Conservation (phyloP, 225 moss, liverwort and hornwort species). For the Anthoceros angustus region DNA sequence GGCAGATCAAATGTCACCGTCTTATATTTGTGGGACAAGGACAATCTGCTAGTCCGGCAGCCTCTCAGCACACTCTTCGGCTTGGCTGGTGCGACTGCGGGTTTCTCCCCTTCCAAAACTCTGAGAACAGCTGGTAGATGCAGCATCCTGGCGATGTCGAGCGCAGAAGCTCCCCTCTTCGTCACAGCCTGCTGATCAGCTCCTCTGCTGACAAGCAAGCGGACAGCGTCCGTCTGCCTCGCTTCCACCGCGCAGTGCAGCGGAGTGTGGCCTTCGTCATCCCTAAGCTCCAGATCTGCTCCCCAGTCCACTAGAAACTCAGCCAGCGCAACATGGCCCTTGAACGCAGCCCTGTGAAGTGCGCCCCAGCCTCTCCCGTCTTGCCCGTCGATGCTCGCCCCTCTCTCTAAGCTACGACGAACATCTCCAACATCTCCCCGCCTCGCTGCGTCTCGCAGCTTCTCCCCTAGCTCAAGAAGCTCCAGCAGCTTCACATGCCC, state of each 20-base stretch:
- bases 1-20: background rate
- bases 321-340: slow-evolving; percentile 46
- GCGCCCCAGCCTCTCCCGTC: slow-evolving; percentile 79
- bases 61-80: background rate
- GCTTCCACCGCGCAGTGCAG: slow-evolving; percentile 69
- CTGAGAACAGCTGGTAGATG: background rate
- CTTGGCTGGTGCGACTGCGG: background rate
- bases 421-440: slow-evolving; percentile 45
- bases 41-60: background rate
- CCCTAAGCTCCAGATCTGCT: slow-evolving; percentile 31
- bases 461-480: slow-evolving; percentile 38
- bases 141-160: slow-evolving; percentile 31
- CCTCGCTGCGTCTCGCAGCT: slow-evolving; percentile 50
- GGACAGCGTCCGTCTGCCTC: slow-evolving; percentile 53
- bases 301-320: slow-evolving; percentile 38
- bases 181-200: slow-evolving; percentile 50
- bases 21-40: background rate
- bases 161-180: slow-evolving; percentile 43
- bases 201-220: slow-evolving; percentile 30
- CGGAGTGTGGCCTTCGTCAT: slow-evolving; percentile 61
- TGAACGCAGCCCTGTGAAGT: slow-evolving; percentile 71
- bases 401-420: slow-evolving; percentile 38
- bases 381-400: slow-evolving; percentile 42
- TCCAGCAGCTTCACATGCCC: slow-evolving; percentile 18
- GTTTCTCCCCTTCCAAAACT: background rate